Conservation (phyloP, 257 asterid genomes). For the Solanum verrucosum region DNA sequence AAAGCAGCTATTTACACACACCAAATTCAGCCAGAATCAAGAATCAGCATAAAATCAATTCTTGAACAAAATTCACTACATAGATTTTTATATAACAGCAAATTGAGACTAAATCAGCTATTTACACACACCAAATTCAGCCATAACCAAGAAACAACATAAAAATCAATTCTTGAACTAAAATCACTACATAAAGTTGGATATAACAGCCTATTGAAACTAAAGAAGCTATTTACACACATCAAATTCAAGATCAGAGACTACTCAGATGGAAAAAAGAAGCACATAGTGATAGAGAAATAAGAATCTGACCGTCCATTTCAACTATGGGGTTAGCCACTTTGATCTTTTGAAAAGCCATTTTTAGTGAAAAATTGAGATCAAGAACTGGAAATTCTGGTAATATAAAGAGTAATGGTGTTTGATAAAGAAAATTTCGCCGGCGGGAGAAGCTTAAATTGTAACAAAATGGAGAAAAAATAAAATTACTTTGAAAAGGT, state of each 20-base stretch:
- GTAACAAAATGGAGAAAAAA: neutral
- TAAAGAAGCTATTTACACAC: neutral
- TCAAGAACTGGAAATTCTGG: neutral
- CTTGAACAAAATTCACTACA: neutral
- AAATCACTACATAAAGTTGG: neutral
- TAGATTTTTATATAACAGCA: neutral
- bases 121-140: too few species aligned
- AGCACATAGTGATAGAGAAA: neutral
- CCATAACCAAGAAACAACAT: too few species aligned
- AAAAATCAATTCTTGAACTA: neutral
- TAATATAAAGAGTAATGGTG: neutral
- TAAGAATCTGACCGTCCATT: slow-evolving; percentile 88
- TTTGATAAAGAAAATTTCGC: neutral
- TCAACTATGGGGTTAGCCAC: slow-evolving; percentile 96
- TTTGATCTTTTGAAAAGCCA: slow-evolving; percentile 87
- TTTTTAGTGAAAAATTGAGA: neutral
- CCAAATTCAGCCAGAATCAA: neutral
- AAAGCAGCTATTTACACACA: too few species aligned
- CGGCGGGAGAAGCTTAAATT: neutral
- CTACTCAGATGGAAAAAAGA: neutral
- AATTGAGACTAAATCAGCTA: too few species aligned
- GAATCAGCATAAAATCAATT: neutral
- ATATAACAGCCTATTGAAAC: neutral
- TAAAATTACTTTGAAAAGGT: neutral
- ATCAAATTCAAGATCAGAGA: neutral